These are phyloP conservation scores for Starmerella tilneyi DNA, from an alignment of 805 yeast genomes.

Conservation along the genomic window DNA sequence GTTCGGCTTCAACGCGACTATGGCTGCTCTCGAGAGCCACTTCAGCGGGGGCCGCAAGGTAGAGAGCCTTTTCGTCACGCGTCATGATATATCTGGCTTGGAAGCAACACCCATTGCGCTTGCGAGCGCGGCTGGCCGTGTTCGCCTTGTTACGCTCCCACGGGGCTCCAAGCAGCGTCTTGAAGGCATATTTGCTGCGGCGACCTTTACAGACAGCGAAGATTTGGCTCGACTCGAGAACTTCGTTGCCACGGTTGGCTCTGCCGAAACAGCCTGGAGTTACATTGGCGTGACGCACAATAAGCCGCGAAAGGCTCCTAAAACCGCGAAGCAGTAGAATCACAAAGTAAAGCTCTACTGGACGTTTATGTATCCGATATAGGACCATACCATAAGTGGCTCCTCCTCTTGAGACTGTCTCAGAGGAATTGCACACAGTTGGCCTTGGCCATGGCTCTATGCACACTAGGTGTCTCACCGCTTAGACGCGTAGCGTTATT, in stretches of 20 bases:
- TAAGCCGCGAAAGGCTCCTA: not conserved
- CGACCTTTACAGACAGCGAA: constrained; percentile 4
- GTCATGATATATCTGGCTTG: constrained; percentile 18
- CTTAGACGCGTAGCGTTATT: too few relatives aligned
- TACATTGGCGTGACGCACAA: not conserved
- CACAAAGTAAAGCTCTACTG: not conserved
- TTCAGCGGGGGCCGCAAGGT: constrained; percentile 5
- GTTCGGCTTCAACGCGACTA: constrained; percentile 25
- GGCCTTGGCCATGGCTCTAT: too few relatives aligned
- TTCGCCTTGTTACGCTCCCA: constrained; percentile 21
- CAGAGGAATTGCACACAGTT: too few relatives aligned
- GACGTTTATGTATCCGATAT: too few relatives aligned
- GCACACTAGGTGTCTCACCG: too few relatives aligned
- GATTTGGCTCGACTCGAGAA: constrained; percentile 1
- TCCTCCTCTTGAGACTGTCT: too few relatives aligned
- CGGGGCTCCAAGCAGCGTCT: constrained; percentile 13
- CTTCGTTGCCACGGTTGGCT: constrained; percentile 9
- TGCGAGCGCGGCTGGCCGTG: constrained; percentile 19
- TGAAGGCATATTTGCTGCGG: constrained; percentile 12
- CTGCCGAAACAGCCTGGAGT: constrained; percentile 21
- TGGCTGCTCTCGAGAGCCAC: constrained; percentile 22
- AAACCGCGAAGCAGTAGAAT: not conserved
- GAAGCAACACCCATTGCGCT: constrained; percentile 21
- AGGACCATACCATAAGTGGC: too few relatives aligned
- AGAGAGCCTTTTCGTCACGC: constrained; percentile 20